Base-by-base conservation (phyloP, 1,139 yeast genomes). In the Tardiomyces blankii region DNA sequence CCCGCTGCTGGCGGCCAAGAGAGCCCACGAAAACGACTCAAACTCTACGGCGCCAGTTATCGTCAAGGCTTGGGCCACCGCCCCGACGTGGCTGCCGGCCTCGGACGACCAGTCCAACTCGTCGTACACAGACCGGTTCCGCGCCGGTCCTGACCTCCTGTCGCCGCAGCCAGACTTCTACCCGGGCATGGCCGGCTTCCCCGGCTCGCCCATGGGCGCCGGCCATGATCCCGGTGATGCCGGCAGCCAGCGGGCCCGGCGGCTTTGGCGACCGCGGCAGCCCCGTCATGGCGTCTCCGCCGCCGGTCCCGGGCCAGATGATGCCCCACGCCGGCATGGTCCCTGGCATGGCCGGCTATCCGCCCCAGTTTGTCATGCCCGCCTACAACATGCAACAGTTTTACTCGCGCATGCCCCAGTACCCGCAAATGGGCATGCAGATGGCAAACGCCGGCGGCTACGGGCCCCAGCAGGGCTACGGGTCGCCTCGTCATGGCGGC, bases 31-130 rank as follows among this genome's bases (percentile, higher is more conserved):
- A 57, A 46, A 61, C 61, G 51, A 59, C 62, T 44, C 56, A 54
- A 44, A 64, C 54, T 67, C 74, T 47, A 7, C 7, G 7, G 7
- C 4, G 25, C 4, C 25, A 4, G 58, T 64, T 21, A 64, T 78
- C 50, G 91, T 81, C 54, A 77, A 72, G 54, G 80, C 94, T 1
- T 86, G 75, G 62, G 71, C 73, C 42, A 82, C 93, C 0, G 82
- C 87, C 3, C 95, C 95, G 45, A 82, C 91, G 0, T 86, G 95
- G 95, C 44, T 49, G 11, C 50, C 53, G n/a, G 54, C 49, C 6
- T 44, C 53, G n/a, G 52, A 46, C 32, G 63, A 59, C 39, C 49
- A 50, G 40, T 13, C n/a, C 9, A 14, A 5, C 5, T 13, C 35
- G 3, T 50, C 63, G 1, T 56, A 57, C 41, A 25, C 44, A 8